Base-by-base conservation (phyloP, 371 early-diverging fungal genomes). In the Mucor piriformis region DNA sequence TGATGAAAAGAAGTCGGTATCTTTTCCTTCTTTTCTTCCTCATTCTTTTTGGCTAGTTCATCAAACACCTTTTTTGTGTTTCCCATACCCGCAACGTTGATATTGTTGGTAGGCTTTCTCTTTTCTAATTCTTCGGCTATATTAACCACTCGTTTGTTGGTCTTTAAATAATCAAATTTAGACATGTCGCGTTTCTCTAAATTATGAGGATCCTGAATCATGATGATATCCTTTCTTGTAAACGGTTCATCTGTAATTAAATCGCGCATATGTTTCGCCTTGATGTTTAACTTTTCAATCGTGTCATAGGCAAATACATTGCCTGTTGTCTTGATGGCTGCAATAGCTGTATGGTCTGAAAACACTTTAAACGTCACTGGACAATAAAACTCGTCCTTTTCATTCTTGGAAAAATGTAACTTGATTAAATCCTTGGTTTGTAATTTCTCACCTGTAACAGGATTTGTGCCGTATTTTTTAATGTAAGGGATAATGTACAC, bases 321-420 rank as follows among this genome's bases (percentile, higher is more conserved):
- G 50, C 97, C 97, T 6, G 92, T 86, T 1, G 90, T 78, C 49
- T 82, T 86, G 70, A 95, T 88, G 34, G 95, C 95, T 2, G 93
- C 96, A 60, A 97, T 96, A 42, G 93, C 92, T 0, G 96, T 89
- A 67, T 91, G 85, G 53, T 92, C 92, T 21, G 86, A 88, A 66
- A 98, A 93, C 7, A 85, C 89, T 63, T 92, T 91, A 61, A 87
- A 90, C 1, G 97, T 92, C 50, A 96, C 88, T 6, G 98, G 97
- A 67, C 95, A 95, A 50, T 90, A 84, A 50, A 86, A 93, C 48
- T 91, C 88, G 16, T 89, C 93, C 48, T 89, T 83, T 25, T 88
- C 81, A 57, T 93, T 93, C 70, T 91, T 92, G 73, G 76, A 74
- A 69, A 93, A 94, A 63, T 91, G 76, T 24, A 98, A 77, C 38